Evolutionary conservation across 192 early-diverging fungal species (phyloP).

Genomic region (Coemansia asiatica): DNA sequence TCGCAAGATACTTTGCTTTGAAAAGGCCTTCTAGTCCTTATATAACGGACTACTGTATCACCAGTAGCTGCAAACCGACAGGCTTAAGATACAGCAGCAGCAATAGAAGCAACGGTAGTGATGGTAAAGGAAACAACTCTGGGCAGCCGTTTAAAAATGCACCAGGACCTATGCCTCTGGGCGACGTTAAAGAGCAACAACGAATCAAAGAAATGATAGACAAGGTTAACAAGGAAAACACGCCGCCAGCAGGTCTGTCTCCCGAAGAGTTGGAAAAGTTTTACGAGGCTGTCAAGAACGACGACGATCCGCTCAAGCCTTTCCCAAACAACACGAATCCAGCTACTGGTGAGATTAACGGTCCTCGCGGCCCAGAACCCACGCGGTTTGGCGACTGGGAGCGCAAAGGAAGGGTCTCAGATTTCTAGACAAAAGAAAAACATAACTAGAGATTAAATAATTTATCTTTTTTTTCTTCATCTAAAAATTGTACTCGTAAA

Average conservation of each 20-base stretch:
- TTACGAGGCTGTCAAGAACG: constrained; percentile 39
- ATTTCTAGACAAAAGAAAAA: constrained; percentile 52
- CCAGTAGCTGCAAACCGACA: too few relatives aligned
- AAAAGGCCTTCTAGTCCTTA: too few relatives aligned
- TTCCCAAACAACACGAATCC: constrained; percentile 72
- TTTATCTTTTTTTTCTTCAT: too few relatives aligned
- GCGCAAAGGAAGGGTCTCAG: constrained; percentile 71
- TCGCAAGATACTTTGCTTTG: background rate
- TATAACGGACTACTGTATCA: too few relatives aligned
- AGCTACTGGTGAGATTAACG: constrained; percentile 67
- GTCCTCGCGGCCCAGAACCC: constrained; percentile 75
- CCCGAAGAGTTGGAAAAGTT: constrained; percentile 52
- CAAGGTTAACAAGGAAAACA: constrained; percentile 42
- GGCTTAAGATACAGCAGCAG: too few relatives aligned
- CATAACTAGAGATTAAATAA: background rate
- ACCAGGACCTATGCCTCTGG: constrained; percentile 66
- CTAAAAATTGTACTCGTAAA: constrained; percentile 56
- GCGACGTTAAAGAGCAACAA: constrained; percentile 60
- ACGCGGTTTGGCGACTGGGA: constrained; percentile 86
- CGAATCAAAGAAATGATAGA: constrained; percentile 62
- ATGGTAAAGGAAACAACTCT: background rate
- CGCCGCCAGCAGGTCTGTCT: constrained; percentile 36
- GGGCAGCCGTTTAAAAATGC: constrained; percentile 34
- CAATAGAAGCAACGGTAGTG: too few relatives aligned
- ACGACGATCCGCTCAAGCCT: constrained; percentile 50